Evolutionary conservation across 805 yeast genomes (phyloP).

Genomic region (Zygoascus bituminiphila): DNA sequence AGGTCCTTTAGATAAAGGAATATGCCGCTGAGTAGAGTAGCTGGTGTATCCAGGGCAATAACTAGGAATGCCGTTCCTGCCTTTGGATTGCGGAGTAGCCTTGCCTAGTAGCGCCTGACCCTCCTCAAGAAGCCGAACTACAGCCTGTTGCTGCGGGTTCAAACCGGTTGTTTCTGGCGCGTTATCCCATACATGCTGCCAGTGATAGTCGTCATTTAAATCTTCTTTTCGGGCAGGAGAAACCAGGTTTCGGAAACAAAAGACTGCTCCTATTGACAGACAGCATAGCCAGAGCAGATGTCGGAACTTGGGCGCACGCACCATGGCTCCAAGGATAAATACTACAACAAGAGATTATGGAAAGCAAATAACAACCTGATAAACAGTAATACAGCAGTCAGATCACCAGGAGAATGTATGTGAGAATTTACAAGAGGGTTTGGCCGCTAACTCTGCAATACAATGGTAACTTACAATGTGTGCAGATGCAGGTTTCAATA

Average conservation of each 20-base stretch:
- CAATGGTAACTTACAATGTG: no score
- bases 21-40: slow-evolving; percentile 47
- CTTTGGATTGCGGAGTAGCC: neutral
- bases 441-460: no score
- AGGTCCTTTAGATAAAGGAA: slow-evolving; percentile 52
- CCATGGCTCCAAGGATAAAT: neutral
- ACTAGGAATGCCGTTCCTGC: neutral
- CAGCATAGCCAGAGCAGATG: neutral
- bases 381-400: no score
- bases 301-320: neutral
- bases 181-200: neutral
- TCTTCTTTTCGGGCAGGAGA: neutral
- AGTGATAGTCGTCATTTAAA: neutral
- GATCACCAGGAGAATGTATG: no score
- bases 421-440: no score
- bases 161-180: neutral
- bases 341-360: no score
- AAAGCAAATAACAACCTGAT: no score
- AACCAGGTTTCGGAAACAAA: neutral
- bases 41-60: slow-evolving; percentile 55
- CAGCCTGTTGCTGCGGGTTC: neutral
- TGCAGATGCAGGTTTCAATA: no score
- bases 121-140: neutral
- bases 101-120: neutral
- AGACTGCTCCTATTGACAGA: neutral